A percentile compares a stretch with the other conserved stretches of the same genome.
Conservation (phyloP, 2,329 filamentous ascomycete genomes). For the Fusarium beomiforme region DNA sequence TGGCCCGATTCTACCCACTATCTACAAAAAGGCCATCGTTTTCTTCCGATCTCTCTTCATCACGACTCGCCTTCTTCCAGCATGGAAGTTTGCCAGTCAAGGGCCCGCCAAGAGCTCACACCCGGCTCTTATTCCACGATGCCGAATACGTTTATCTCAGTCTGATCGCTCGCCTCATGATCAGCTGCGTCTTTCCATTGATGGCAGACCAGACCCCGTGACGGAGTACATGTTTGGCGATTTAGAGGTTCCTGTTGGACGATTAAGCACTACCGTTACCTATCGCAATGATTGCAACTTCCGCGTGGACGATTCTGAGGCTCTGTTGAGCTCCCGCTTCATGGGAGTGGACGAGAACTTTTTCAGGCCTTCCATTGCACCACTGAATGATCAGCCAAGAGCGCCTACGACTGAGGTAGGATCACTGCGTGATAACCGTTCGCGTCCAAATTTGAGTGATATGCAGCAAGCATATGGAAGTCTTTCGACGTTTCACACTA, state of each 20-base stretch:
- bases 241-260: constrained; percentile 86
- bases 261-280: constrained; percentile 81
- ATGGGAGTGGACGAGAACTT: constrained; percentile 91
- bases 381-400: constrained; percentile 55
- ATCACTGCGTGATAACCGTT: constrained; percentile 76
- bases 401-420: constrained; percentile 67
- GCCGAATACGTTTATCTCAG: constrained; percentile 77
- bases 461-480: constrained; percentile 87
- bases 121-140: constrained; percentile 77
- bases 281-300: constrained; percentile 93
- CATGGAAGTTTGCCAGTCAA: constrained; percentile 83
- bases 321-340: constrained; percentile 89
- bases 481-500: constrained; percentile 88
- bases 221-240: constrained; percentile 84
- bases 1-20: constrained; percentile 75
- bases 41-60: constrained; percentile 91
- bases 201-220: constrained; percentile 56
- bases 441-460: constrained; percentile 61
- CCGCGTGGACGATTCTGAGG: constrained; percentile 89
- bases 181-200: constrained; percentile 62
- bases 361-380: constrained; percentile 80
- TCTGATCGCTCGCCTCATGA: constrained; percentile 68
- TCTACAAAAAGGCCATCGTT: constrained; percentile 98
- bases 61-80: constrained; percentile 82
- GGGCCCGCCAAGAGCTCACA: constrained; percentile 76